Conservation (phyloP, 371 early-diverging fungal genomes). For the Mucor piriformis region DNA sequence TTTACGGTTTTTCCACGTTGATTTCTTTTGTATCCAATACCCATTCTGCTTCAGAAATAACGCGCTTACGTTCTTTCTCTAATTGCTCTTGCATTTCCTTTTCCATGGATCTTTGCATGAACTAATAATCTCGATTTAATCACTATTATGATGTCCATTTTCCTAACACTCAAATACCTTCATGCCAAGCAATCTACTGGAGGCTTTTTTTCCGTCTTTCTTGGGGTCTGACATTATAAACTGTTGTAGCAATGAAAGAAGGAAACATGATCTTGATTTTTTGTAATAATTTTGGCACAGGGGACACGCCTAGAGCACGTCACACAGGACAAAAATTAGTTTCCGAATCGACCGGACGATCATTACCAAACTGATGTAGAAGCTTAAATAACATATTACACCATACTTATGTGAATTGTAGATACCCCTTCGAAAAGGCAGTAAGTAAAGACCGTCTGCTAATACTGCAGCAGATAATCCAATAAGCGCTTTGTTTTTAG, state of each 20-base stretch:
- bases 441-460: too few species aligned
- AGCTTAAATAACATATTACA: too few species aligned
- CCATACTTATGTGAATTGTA: too few species aligned
- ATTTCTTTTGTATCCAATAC: slow-evolving; percentile 46
- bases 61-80: slow-evolving; percentile 50
- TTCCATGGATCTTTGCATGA: slow-evolving; percentile 62
- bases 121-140: slow-evolving; percentile 28
- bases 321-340: too few species aligned
- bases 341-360: too few species aligned
- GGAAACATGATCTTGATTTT: too few species aligned
- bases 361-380: too few species aligned
- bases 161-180: slow-evolving; percentile 29
- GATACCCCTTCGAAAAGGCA: too few species aligned
- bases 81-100: slow-evolving; percentile 33
- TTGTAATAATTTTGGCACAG: too few species aligned
- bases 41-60: slow-evolving; percentile 64
- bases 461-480: too few species aligned
- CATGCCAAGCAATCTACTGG: slow-evolving; percentile 49
- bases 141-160: not conserved
- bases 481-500: too few species aligned
- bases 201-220: slow-evolving; percentile 39
- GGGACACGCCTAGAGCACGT: too few species aligned
- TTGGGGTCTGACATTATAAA: slow-evolving; percentile 9
- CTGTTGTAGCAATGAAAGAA: not conserved
- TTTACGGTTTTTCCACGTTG: slow-evolving; percentile 56